A percentile compares a stretch with the other conserved stretches of the same genome.
These are phyloP conservation scores for Arthrinium phaeospermum DNA, from an alignment of 2,329 filamentous ascomycete genomes.

Conservation along the genomic window DNA sequence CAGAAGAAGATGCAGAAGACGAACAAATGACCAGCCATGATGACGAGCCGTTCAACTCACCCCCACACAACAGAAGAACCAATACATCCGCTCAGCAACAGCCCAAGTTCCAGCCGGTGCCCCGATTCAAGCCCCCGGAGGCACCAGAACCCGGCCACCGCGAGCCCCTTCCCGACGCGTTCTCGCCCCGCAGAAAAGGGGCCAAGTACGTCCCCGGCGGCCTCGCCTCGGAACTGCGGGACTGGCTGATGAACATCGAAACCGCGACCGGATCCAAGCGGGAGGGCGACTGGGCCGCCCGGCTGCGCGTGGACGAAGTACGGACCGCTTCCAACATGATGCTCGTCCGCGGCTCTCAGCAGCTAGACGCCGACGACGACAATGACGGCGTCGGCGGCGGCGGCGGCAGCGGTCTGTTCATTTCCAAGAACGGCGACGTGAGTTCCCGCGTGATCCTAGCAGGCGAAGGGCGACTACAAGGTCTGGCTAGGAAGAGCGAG, in stretches of 20 bases:
- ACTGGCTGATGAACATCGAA: slow-evolving; percentile 52
- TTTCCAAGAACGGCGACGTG: slow-evolving; percentile 8
- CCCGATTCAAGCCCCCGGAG: slow-evolving; percentile 44
- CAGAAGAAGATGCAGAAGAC: not conserved
- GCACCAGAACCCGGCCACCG: slow-evolving; percentile 25
- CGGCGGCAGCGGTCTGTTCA: not conserved
- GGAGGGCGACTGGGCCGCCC: slow-evolving; percentile 30
- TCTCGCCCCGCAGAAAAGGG: slow-evolving; percentile 45
- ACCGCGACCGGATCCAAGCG: slow-evolving; percentile 32
- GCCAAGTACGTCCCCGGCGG: slow-evolving; percentile 46
- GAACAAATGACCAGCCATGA: slow-evolving; percentile 16
- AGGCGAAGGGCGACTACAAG: slow-evolving; percentile 35
- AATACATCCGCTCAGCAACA: slow-evolving; percentile 22
- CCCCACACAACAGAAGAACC: not conserved
- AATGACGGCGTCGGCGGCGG: not conserved
- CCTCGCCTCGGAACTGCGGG: slow-evolving; percentile 47
- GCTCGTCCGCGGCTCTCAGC: slow-evolving; percentile 32
- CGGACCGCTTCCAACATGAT: slow-evolving; percentile 34
- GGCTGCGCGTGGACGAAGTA: slow-evolving; percentile 34
- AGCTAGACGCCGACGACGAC: slow-evolving; percentile 18
- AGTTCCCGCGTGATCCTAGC: slow-evolving; percentile 33
- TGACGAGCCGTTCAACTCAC: not conserved
- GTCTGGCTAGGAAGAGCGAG: slow-evolving; percentile 33
- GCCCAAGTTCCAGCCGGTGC: slow-evolving; percentile 43
- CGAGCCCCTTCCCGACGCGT: slow-evolving; percentile 43